Evolutionary conservation across 1,284 basidiomycete species (phyloP).

Genomic region (Tylopilus orsonianus): DNA sequence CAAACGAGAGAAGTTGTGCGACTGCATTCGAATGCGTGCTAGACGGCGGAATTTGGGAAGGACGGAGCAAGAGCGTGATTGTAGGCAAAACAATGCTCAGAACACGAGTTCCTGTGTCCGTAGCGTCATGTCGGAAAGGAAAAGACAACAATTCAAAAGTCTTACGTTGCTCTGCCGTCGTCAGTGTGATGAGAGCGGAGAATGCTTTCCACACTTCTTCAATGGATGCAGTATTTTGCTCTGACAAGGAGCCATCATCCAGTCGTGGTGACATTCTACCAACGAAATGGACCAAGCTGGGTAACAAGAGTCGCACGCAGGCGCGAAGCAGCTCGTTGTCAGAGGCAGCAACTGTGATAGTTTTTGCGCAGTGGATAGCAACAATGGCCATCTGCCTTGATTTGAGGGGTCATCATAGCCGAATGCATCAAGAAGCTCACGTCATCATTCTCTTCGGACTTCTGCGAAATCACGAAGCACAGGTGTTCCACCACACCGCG

Average conservation of each 20-base stretch:
- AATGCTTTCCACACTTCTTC: constrained; percentile 85
- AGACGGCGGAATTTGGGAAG: constrained; percentile 43
- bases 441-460: constrained; percentile 65
- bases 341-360: constrained; percentile 63
- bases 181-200: constrained; percentile 58
- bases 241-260: constrained; percentile 54
- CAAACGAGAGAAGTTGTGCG: constrained; percentile 76
- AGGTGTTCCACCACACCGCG: constrained; percentile 80
- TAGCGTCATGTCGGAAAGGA: constrained; percentile 6
- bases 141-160: constrained; percentile 16
- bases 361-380: constrained; percentile 86
- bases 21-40: constrained; percentile 64
- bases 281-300: constrained; percentile 78
- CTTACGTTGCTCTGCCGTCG: constrained; percentile 67
- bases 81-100: constrained; percentile 82
- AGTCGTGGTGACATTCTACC: constrained; percentile 63
- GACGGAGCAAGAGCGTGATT: constrained; percentile 72
- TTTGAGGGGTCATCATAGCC: constrained; percentile 9
- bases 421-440: constrained; percentile 40
- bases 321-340: constrained; percentile 70
- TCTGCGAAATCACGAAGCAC: constrained; percentile 83
- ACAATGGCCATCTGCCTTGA: constrained; percentile 67
- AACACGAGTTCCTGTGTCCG: constrained; percentile 57
- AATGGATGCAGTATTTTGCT: constrained; percentile 58
- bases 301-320: constrained; percentile 73